Percentiles rank a stretch among this genome's conserved stretches.
These are phyloP conservation scores for Phaseolus coccineus DNA, from an alignment of 331 rosid species.

Conservation along the genomic window DNA sequence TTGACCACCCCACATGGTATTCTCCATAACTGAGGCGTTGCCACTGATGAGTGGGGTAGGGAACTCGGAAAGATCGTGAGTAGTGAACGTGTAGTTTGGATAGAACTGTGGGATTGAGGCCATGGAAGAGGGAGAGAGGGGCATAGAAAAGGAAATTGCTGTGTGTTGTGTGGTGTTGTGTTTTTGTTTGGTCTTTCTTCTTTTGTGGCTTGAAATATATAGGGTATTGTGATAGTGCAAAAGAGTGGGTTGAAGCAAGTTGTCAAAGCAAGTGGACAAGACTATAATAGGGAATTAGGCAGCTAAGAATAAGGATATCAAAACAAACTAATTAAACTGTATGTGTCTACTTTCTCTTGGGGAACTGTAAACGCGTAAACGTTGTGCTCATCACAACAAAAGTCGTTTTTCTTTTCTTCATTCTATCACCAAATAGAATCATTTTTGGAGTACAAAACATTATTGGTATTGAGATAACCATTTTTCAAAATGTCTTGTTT, in stretches of 20 bases:
- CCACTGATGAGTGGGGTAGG: conserved; percentile 9
- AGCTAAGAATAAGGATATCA: conserved; percentile 34
- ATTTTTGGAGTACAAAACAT: neutral
- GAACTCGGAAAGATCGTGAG: conserved; percentile 44
- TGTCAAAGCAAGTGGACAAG: conserved; percentile 52
- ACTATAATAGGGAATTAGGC: conserved; percentile 49
- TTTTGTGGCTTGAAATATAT: conserved; percentile 38
- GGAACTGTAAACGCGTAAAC: conserved; percentile 50
- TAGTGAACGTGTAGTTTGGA: conserved; percentile 47
- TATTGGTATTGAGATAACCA: neutral
- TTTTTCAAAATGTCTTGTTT: neutral
- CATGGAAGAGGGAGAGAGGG: conserved; percentile 49
- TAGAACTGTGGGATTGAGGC: conserved; percentile 58
- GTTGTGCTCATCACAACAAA: neutral
- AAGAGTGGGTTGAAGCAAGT: conserved; percentile 48
- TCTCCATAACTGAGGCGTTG: conserved; percentile 22
- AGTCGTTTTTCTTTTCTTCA: neutral
- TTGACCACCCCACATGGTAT: conserved; percentile 56
- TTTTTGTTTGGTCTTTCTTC: conserved; percentile 34
- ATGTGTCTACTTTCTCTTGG: neutral
- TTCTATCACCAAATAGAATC: neutral
- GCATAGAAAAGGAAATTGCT: neutral
- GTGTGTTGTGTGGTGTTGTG: neutral
- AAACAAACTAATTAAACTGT: conserved; percentile 15
- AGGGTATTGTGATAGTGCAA: conserved; percentile 25